Evolutionary conservation across 352 stramenopile genomes (phyloP), one percentile per base, ranked within the genome.

Genomic region (Pilasporangium apinafurcum): DNA sequence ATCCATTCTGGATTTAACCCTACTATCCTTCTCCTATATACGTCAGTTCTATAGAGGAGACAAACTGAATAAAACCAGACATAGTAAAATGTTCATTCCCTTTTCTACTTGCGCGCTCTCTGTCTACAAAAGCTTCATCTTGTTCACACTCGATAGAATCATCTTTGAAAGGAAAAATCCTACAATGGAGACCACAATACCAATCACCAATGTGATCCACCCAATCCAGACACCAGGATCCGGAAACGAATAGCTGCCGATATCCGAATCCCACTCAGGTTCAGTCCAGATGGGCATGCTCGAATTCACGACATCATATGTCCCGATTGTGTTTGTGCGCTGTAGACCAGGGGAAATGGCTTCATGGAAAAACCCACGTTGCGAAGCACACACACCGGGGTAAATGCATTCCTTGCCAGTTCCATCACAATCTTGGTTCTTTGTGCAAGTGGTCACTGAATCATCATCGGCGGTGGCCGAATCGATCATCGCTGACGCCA

Each of bases 51-150:
- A n/a, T n/a, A n/a, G n/a, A n/a, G n/a, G n/a, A n/a, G n/a, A n/a
- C n/a, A n/a, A n/a, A n/a, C n/a, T n/a, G n/a, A n/a, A n/a, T n/a
- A n/a, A n/a, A n/a, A n/a, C n/a, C n/a, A n/a, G n/a, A n/a, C n/a
- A n/a, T n/a, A n/a, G n/a, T n/a, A n/a, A n/a, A n/a, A n/a, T n/a
- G n/a, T n/a, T n/a, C n/a, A n/a, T n/a, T n/a, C n/a, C n/a, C n/a
- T n/a, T n/a, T n/a, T n/a, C n/a, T n/a, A n/a, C n/a, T n/a, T n/a
- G n/a, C n/a, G n/a, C n/a, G n/a, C n/a, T n/a, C n/a, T n/a, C n/a
- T n/a, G n/a, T n/a, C 48, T 87, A 92, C 48, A 92, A 59, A 4
- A 92, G 68, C 50, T 92, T 92, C 59, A 86, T 74, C 58, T 92
- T 92, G 39, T 87, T 66, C 24, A 92, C 75, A 39, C 72, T 68